Conservation (phyloP, 2,329 filamentous ascomycete species). For the Alternaria sp. region DNA sequence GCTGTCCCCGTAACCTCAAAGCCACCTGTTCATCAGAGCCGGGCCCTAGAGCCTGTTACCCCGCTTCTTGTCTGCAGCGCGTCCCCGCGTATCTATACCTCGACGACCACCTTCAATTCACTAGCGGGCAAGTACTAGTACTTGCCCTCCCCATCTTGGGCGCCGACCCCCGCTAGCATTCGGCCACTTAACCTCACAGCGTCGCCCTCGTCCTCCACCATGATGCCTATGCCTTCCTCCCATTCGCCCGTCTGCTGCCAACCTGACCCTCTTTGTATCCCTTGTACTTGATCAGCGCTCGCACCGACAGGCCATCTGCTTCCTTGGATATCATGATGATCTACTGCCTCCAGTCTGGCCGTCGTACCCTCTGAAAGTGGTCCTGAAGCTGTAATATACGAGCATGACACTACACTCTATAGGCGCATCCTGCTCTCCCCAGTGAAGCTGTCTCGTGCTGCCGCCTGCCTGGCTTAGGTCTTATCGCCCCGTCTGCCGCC, state of each 20-base stretch:
- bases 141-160: constrained; percentile 20
- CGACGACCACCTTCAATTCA: constrained; percentile 6
- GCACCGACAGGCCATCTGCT: constrained; percentile 41
- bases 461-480: constrained; percentile 24
- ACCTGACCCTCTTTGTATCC: constrained; percentile 47
- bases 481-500: constrained; percentile 33
- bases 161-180: constrained; percentile 38
- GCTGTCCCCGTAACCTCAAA: constrained; percentile 42
- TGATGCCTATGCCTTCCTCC: constrained; percentile 31
- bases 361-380: constrained; percentile 39
- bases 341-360: constrained; percentile 40
- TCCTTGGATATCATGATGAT: constrained; percentile 49
- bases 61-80: constrained; percentile 43
- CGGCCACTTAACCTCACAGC: constrained; percentile 38
- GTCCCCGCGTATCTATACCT: constrained; percentile 38
- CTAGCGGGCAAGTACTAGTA: constrained; percentile 35
- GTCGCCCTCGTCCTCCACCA: constrained; percentile 42
- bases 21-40: constrained; percentile 44
- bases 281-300: constrained; percentile 50
- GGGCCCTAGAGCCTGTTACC: constrained; percentile 42
- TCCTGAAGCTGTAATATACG: constrained; percentile 37
- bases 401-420: constrained; percentile 44
- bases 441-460: constrained; percentile 39
- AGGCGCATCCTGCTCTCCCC: constrained; percentile 29
- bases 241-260: constrained; percentile 44